Conservation (phyloP, 129 eudicot species). For the Kitagawia praeruptora region DNA sequence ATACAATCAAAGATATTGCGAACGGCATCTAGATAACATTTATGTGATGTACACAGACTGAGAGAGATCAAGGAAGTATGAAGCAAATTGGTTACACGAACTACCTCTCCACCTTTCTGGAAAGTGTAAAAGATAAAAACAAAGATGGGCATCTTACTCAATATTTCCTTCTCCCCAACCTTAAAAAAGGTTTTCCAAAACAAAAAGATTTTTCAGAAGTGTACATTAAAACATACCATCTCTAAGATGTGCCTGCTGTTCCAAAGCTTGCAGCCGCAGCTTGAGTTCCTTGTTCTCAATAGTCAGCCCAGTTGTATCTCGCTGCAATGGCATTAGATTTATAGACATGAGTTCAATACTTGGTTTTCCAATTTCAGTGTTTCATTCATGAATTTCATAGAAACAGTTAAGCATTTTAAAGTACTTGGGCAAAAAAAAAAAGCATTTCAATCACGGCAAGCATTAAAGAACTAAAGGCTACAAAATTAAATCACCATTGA, state of each 20-base stretch:
- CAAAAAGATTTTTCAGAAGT: background rate
- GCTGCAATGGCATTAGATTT: slow-evolving; percentile 34
- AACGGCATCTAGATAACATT: background rate
- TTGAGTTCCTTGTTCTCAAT: slow-evolving; percentile 85
- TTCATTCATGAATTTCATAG: background rate
- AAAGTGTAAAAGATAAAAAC: background rate
- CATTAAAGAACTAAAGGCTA: background rate
- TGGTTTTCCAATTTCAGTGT: background rate
- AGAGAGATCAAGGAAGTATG: background rate
- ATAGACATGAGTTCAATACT: slow-evolving; percentile 3
- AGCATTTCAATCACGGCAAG: background rate
- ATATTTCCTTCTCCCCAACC: background rate
- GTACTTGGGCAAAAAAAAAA: background rate
- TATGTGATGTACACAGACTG: background rate
- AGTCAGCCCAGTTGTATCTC: slow-evolving; percentile 69
- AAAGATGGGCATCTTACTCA: background rate
- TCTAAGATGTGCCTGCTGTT: slow-evolving; percentile 84
- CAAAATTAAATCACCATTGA: background rate
- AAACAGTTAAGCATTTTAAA: background rate
- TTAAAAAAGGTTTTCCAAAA: background rate
- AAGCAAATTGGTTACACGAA: background rate
- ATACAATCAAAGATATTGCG: background rate
- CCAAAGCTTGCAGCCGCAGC: slow-evolving; percentile 77
- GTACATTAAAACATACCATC: slow-evolving; percentile 37
- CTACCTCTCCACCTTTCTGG: background rate